Evolutionary conservation across 2,329 filamentous ascomycete genomes (phyloP).

Genomic region (Cyclaneusma minus): DNA sequence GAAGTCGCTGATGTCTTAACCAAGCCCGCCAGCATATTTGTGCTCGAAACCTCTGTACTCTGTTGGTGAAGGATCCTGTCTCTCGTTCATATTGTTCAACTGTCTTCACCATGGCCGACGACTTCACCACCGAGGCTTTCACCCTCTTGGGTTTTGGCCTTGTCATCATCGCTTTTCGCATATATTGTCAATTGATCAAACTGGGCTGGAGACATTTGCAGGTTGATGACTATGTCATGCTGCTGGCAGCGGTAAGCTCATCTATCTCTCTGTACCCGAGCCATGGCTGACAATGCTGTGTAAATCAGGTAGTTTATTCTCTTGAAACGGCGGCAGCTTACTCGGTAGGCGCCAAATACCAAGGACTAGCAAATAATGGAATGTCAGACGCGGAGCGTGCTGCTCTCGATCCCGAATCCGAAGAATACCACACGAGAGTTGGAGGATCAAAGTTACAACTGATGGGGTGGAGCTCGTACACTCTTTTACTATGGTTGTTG

Average conservation of each 20-base stretch:
- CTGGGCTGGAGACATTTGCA: constrained; percentile 34
- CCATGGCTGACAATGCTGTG: no score
- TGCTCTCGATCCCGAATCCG: constrained; percentile 24
- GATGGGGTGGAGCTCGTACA: constrained; percentile 37
- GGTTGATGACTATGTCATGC: constrained; percentile 43
- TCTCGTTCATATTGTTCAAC: no score
- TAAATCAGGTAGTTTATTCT: constrained; percentile 33
- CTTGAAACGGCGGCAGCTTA: constrained; percentile 33
- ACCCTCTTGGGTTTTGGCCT: constrained; percentile 34
- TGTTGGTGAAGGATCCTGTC: no score
- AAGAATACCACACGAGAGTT: constrained; percentile 32
- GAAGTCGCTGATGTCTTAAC: no score
- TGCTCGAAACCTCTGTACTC: no score
- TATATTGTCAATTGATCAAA: constrained; percentile 29
- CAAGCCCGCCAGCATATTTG: no score
- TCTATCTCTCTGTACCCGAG: no score
- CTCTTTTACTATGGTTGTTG: constrained; percentile 32
- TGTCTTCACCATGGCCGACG: no score
- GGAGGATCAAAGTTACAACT: constrained; percentile 36
- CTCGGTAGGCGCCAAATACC: constrained; percentile 28
- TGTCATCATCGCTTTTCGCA: constrained; percentile 31
- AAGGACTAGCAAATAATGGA: constrained; percentile 38
- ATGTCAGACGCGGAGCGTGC: constrained; percentile 35
- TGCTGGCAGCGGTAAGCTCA: constrained; percentile 33
- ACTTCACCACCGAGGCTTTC: constrained; percentile 29